Percentiles rank a stretch among this genome's conserved stretches.
Conservation (phyloP, 2,329 filamentous ascomycete genomes). For the Diaporthe batatas region DNA sequence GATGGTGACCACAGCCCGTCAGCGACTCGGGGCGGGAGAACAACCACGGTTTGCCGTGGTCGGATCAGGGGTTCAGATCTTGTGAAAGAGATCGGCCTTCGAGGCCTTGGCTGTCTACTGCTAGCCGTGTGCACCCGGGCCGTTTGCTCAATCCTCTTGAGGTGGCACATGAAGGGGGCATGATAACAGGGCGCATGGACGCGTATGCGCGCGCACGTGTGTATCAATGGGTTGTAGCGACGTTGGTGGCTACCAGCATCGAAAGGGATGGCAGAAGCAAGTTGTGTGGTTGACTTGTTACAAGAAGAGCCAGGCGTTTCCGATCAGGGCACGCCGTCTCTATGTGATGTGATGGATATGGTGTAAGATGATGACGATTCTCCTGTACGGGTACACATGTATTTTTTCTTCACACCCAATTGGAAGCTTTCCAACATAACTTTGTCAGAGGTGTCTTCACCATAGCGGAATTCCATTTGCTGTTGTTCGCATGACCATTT, state of each 20-base stretch:
- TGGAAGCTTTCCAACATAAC: background rate
- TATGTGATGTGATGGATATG: constrained; percentile 19
- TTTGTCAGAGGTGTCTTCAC: background rate
- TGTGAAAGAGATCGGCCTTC: constrained; percentile 21
- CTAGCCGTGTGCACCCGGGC: background rate
- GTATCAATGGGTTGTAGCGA: background rate
- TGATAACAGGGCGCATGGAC: background rate
- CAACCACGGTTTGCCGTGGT: background rate
- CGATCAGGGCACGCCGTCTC: constrained; percentile 3
- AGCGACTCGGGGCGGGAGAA: background rate
- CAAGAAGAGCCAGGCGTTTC: constrained; percentile 39
- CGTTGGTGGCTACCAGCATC: background rate
- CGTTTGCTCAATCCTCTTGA: background rate
- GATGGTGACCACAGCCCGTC: constrained; percentile 10
- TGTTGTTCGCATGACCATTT: background rate
- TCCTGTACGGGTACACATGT: constrained; percentile 36
- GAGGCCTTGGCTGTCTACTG: background rate
- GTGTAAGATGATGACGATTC: constrained; percentile 32
- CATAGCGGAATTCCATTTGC: background rate
- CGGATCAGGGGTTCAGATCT: background rate
- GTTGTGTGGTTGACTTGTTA: constrained; percentile 10
- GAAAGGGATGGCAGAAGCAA: background rate
- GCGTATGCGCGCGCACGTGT: background rate
- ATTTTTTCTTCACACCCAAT: background rate
- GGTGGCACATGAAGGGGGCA: background rate